A percentile compares a stretch with the other conserved stretches of the same genome.
These are phyloP conservation scores for Linnemannia schmuckeri DNA, from an alignment of 192 early-diverging fungal species.

Conservation along the genomic window DNA sequence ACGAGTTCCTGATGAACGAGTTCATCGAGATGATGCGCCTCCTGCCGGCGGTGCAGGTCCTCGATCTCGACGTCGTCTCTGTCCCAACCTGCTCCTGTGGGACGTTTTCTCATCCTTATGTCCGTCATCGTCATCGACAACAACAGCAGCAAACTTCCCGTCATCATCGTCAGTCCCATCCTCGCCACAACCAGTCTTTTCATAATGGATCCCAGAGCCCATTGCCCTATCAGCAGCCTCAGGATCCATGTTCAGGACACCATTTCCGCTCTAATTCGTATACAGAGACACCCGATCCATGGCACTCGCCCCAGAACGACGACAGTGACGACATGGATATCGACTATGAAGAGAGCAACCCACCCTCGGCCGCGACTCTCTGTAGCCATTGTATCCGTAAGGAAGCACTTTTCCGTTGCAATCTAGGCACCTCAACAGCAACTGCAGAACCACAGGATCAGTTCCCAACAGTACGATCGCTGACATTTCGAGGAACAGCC, in stretches of 20 bases:
- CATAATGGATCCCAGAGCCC: neutral
- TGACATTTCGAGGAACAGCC: slow-evolving; percentile 29
- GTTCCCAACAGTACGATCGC: slow-evolving; percentile 18
- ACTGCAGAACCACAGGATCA: neutral
- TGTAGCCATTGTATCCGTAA: neutral
- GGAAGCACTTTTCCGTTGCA: neutral
- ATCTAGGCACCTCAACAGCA: neutral
- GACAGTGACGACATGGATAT: neutral
- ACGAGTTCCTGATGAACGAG: slow-evolving; percentile 35
- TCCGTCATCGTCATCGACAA: neutral
- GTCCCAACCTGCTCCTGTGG: neutral
- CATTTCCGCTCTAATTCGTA: neutral
- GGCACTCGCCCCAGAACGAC: neutral
- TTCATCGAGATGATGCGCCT: slow-evolving; percentile 32
- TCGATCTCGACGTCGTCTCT: slow-evolving; percentile 28
- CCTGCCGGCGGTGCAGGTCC: slow-evolving; percentile 11
- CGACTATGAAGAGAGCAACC: neutral
- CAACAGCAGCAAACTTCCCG: neutral
- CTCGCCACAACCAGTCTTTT: neutral
- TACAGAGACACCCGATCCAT: neutral
- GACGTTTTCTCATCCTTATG: neutral
- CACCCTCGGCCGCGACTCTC: neutral
- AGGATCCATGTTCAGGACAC: neutral
- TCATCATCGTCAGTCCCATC: neutral
- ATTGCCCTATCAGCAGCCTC: no score